Percentiles rank a stretch among this genome's conserved stretches.
Conservation (phyloP, 1,139 yeast genomes). For the Candida glucosophila region DNA sequence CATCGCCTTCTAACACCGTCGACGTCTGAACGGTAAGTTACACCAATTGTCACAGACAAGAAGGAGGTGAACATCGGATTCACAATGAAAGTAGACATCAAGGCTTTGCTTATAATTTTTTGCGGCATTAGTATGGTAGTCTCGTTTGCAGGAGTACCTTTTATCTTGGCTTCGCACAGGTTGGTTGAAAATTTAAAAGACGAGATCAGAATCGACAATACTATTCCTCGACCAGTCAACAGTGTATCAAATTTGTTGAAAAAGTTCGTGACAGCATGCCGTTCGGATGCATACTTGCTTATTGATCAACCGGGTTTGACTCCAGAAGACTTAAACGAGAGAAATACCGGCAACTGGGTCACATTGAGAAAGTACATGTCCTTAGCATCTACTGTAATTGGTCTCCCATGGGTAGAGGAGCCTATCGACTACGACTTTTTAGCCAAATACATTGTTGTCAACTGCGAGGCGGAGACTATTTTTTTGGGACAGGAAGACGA, state of each 20-base stretch:
- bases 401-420: slow-evolving; percentile 45
- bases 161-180: slow-evolving; percentile 34
- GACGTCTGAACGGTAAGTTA: no score
- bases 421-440: slow-evolving; percentile 41
- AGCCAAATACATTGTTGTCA: slow-evolving; percentile 31
- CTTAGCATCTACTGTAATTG: slow-evolving; percentile 55
- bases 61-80: no score
- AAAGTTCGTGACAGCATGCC: slow-evolving; percentile 49
- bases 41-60: no score
- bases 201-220: slow-evolving; percentile 15
- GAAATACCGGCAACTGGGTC: slow-evolving; percentile 36
- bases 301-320: slow-evolving; percentile 65
- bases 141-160: no score
- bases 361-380: slow-evolving; percentile 46
- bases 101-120: no score
- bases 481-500: slow-evolving; percentile 30
- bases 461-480: slow-evolving; percentile 42
- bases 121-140: no score
- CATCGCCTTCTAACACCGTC: no score
- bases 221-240: slow-evolving; percentile 12
- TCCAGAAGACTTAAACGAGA: slow-evolving; percentile 44
- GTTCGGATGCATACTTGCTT: slow-evolving; percentile 62
- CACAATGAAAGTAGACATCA: no score
- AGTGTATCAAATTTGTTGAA: slow-evolving; percentile 37
- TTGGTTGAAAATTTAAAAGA: slow-evolving; percentile 24